Evolutionary conservation across 192 early-diverging fungal species (phyloP).

Genomic region (Chytriomyces sp.): DNA sequence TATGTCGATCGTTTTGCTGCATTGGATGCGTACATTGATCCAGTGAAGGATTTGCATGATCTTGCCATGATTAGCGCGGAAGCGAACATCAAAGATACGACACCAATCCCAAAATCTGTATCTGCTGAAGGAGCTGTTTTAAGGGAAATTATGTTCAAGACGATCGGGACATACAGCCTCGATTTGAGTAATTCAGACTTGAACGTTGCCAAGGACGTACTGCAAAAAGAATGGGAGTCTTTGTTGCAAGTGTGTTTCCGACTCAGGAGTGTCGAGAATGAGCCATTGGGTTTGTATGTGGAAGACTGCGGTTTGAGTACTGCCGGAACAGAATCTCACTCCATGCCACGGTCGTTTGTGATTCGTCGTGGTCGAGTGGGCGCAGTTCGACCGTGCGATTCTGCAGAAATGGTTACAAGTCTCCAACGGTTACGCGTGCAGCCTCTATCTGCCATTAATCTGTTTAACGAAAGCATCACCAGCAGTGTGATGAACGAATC

Average conservation of each 20-base stretch:
- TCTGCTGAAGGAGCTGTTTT: not conserved
- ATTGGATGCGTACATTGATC: too few species aligned
- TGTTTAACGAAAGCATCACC: too few species aligned
- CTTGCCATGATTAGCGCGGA: not conserved
- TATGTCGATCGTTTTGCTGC: not conserved
- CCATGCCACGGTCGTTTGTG: not conserved
- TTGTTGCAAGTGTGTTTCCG: slow-evolving; percentile 1
- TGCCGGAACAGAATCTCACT: not conserved
- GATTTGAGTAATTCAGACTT: not conserved
- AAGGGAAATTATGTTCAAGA: not conserved
- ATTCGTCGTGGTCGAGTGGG: not conserved
- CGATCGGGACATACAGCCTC: not conserved
- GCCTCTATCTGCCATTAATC: not conserved
- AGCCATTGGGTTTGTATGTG: not conserved
- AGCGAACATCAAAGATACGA: not conserved
- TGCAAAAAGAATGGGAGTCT: not conserved
- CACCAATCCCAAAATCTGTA: not conserved
- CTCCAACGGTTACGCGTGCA: not conserved
- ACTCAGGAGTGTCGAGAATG: not conserved
- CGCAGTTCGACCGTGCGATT: not conserved
- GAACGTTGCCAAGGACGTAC: not conserved
- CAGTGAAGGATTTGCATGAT: not conserved
- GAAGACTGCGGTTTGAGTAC: not conserved
- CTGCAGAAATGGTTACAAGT: not conserved
- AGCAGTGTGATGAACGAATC: too few species aligned